Percentiles rank a stretch among this genome's conserved stretches.
Evolutionary conservation across 805 yeast species (phyloP).

Genomic region (Zygoascus tannicola): DNA sequence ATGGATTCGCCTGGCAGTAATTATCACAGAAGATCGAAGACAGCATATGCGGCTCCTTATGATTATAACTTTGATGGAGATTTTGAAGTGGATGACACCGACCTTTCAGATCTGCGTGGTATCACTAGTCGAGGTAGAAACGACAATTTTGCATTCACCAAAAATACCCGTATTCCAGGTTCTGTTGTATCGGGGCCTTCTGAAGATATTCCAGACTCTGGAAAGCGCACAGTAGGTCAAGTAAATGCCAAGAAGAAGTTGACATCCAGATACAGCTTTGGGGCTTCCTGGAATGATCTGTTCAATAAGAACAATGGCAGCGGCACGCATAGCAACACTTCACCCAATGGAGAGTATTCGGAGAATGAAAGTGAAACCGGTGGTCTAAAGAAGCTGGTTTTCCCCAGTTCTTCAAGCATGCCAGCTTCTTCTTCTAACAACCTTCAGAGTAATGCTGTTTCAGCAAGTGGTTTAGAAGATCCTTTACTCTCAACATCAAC

Average conservation of each 20-base stretch:
- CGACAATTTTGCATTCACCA: neutral
- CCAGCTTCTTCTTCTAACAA: neutral
- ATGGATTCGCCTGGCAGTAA: neutral
- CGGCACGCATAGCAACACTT: neutral
- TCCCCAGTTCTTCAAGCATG: neutral
- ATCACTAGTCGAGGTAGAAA: neutral
- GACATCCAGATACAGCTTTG: slow-evolving; percentile 17
- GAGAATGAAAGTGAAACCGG: slow-evolving; percentile 3
- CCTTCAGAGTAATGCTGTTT: neutral
- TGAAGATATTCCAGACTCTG: neutral
- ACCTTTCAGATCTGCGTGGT: neutral
- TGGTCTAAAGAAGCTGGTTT: slow-evolving; percentile 3
- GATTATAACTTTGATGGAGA: slow-evolving; percentile 9
- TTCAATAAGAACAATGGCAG: neutral
- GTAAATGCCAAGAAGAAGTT: slow-evolving; percentile 13
- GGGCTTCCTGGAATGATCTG: slow-evolving; percentile 11
- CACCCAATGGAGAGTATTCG: neutral
- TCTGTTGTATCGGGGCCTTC: neutral
- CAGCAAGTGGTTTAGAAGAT: neutral
- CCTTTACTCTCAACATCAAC: neutral
- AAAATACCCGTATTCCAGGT: slow-evolving; percentile 5
- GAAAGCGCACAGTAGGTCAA: slow-evolving; percentile 1
- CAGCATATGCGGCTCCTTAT: slow-evolving; percentile 5
- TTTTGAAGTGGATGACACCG: slow-evolving; percentile 7
- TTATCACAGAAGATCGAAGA: slow-evolving; percentile 10